Evolutionary conservation across 805 yeast species (phyloP), one percentile per base, ranked within the genome.

Genomic region (Yamadazyma nakazawae): DNA sequence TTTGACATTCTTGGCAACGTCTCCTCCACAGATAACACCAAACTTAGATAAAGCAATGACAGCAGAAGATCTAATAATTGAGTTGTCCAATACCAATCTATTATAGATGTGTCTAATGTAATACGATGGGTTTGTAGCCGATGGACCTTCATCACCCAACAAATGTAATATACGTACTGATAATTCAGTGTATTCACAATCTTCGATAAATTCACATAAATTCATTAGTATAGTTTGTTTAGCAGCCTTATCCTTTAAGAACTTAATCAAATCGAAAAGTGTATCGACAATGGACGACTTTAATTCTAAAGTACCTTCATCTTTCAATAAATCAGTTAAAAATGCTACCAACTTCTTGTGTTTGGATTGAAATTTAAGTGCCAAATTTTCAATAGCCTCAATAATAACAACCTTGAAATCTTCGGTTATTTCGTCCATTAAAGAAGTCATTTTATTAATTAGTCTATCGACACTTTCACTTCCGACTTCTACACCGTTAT

Each of bases 31-130:
- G 36, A 84, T 79, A 47, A 88, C 71, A 6, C 95, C 96, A 72
- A 92, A 94, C 68, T 91, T 90, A 26, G 97, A 82, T 54, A 94
- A 76, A 0, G 98, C 91, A 55, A 88, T 81, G 37, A 94, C 96
- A 0, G 99, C 99, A 34, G 97, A 90, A 2, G 97, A 91, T 64
- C 99, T 82, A 46, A 94, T 91, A 48, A 91, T 84, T 5, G 98
- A 88, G 67, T 94, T 94, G 62, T 94, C 99, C 61, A 94, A 79
- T 5, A 92, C 97, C 63, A 94, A 92, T 65, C 99, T 82, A 78
- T 94, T 94, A 74, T 92, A 94, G 56, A 94, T 92, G 67, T 91
- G 96, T 72, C 99, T 85, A 52, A 94, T 91, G 67, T 89, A 92
- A 58, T 87, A 76, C 1, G 96, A 85, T 47, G 98, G 97, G 53